Conservation (phyloP, 2,329 filamentous ascomycete genomes). For the Aureobasidium sp. region DNA sequence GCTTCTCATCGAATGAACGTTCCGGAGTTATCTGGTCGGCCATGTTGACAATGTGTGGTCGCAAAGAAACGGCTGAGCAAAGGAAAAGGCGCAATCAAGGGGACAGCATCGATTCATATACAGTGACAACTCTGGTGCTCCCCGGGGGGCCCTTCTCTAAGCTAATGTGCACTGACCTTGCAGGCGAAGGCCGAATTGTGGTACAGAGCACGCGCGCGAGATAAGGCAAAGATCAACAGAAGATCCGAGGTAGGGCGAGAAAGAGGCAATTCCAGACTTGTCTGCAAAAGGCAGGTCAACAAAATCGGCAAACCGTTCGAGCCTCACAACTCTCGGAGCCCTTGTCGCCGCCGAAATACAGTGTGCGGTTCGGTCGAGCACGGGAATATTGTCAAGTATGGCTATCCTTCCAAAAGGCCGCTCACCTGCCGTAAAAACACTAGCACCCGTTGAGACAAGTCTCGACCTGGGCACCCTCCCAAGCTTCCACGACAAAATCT, state of each 20-base stretch:
- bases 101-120: slow-evolving; percentile 6
- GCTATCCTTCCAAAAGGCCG: neutral
- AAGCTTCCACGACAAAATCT: neutral
- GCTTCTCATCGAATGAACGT: slow-evolving; percentile 6
- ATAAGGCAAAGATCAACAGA: slow-evolving; percentile 5
- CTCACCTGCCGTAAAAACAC: slow-evolving; percentile 10
- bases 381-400: too few species aligned
- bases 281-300: slow-evolving; percentile 11
- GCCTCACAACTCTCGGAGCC: neutral
- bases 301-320: slow-evolving; percentile 6
- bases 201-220: neutral
- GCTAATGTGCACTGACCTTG: slow-evolving; percentile 6
- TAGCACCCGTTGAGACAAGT: slow-evolving; percentile 7
- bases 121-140: neutral
- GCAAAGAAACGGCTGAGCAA: slow-evolving; percentile 1
- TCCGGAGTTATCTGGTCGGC: slow-evolving; percentile 8
- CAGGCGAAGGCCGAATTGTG: slow-evolving; percentile 11
- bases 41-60: slow-evolving; percentile 2
- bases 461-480: neutral
- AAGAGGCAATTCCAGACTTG: slow-evolving; percentile 2
- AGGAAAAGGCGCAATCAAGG: neutral
- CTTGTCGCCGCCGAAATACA: neutral
- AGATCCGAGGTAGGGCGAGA: slow-evolving; percentile 4
- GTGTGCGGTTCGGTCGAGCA: neutral
- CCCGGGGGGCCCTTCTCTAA: slow-evolving; percentile 1